These are phyloP conservation scores for Orobanche coerulescens DNA, from an alignment of 257 asterid species.

Conservation along the genomic window DNA sequence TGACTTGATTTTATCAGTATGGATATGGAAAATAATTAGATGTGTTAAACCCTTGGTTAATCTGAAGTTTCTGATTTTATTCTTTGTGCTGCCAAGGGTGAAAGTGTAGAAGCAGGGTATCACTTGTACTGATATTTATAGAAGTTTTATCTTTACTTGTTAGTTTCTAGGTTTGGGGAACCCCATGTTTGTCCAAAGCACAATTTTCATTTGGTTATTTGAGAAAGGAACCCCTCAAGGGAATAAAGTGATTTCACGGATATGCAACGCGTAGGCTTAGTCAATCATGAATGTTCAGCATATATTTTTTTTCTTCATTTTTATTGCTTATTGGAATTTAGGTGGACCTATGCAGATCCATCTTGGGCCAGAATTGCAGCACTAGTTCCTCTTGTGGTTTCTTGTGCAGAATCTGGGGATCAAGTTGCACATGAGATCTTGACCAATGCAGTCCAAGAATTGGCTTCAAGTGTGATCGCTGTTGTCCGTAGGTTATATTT, in stretches of 20 bases:
- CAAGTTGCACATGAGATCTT: constrained; percentile 69
- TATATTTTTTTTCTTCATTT: constrained; percentile 30
- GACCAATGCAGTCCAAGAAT: constrained; percentile 68
- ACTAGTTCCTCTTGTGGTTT: constrained; percentile 79
- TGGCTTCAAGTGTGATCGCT: constrained; percentile 75
- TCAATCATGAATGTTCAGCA: constrained; percentile 21
- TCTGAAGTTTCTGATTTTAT: neutral
- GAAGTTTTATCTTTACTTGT: too few relatives aligned
- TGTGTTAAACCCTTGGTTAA: neutral
- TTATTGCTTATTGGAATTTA: constrained; percentile 58
- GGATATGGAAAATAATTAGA: neutral
- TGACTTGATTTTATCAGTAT: constrained; percentile 7
- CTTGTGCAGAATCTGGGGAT: constrained; percentile 95
- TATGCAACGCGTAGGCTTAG: neutral
- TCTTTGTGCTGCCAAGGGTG: neutral
- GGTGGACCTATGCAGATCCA: constrained; percentile 99
- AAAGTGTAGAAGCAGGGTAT: neutral
- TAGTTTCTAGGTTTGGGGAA: neutral
- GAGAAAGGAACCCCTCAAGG: neutral
- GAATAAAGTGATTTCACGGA: constrained; percentile 9
- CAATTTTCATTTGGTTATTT: neutral
- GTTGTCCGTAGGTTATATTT: constrained; percentile 65
- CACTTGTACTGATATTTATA: neutral
- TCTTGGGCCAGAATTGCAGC: constrained; percentile 99
- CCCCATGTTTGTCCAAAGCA: neutral